Percentiles rank a stretch among this genome's conserved stretches.
These are phyloP conservation scores for Exutisphaerella laricina DNA, from an alignment of 2,329 filamentous ascomycete genomes.

Conservation along the genomic window DNA sequence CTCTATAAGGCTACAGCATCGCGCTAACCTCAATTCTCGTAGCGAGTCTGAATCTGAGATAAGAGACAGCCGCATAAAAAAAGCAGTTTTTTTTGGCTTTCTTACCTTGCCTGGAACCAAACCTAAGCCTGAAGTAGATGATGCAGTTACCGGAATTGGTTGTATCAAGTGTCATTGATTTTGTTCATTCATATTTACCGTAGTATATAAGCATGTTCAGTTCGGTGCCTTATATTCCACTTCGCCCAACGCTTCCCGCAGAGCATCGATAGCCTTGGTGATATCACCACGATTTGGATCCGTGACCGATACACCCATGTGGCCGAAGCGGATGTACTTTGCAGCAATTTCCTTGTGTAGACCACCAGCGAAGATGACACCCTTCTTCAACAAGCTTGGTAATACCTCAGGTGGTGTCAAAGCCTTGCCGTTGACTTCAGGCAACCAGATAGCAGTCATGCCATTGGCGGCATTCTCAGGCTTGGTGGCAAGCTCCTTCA, in stretches of 20 bases:
- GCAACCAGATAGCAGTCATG: conserved; percentile 97
- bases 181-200: too few relatives aligned
- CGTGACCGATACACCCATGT: conserved; percentile 93
- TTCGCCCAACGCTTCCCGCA: conserved; percentile 70
- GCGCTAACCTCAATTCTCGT: too few relatives aligned
- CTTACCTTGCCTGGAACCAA: too few relatives aligned
- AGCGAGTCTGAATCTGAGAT: too few relatives aligned
- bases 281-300: conserved; percentile 75
- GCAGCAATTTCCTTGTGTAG: conserved; percentile 92
- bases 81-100: too few relatives aligned
- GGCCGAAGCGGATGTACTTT: conserved; percentile 92
- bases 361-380: conserved; percentile 89
- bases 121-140: too few relatives aligned
- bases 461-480: conserved; percentile 90
- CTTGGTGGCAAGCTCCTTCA: conserved; percentile 79
- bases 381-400: conserved; percentile 76
- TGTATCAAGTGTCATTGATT: too few relatives aligned
- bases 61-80: too few relatives aligned
- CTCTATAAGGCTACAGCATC: too few relatives aligned
- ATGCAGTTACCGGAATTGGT: too few relatives aligned
- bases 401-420: conserved; percentile 76
- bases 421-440: conserved; percentile 52
- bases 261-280: conserved; percentile 71
- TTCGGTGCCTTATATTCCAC: conserved; percentile 54
- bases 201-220: too few relatives aligned